Conservation (phyloP, 176 grass and related monocot species). For the Oropetium thomaeum region DNA sequence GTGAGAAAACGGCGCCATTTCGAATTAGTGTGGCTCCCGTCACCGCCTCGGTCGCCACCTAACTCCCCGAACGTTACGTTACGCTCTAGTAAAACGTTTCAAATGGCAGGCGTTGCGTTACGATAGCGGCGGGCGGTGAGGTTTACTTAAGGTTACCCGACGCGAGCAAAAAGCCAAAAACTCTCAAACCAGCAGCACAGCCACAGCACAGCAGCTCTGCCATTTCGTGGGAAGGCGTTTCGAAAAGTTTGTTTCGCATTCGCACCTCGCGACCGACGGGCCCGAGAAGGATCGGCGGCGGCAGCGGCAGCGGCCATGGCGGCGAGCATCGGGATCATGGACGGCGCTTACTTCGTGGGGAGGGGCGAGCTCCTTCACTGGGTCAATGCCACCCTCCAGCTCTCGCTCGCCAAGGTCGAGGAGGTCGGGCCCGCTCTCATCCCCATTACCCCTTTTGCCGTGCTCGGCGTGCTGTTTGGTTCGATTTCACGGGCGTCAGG, state of each 20-base stretch:
- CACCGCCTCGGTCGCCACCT: not conserved
- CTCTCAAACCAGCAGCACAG: not conserved
- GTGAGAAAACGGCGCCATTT: constrained; percentile 6
- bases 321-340: constrained; percentile 86
- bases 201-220: too few species aligned
- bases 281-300: not conserved
- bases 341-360: constrained; percentile 91
- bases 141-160: not conserved
- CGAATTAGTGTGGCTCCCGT: not conserved
- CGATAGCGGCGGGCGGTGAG: not conserved
- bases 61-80: not conserved
- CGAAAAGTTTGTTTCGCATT: constrained; percentile 39
- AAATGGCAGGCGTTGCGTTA: not conserved
- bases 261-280: constrained; percentile 23
- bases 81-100: constrained; percentile 6
- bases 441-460: not conserved
- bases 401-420: constrained; percentile 79
- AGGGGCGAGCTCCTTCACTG: constrained; percentile 87
- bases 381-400: constrained; percentile 90
- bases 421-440: constrained; percentile 38
- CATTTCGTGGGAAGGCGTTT: constrained; percentile 37
- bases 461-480: not conserved
- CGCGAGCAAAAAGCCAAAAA: not conserved
- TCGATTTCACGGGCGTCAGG: not conserved
- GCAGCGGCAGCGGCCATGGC: constrained; percentile 46